Conservation (phyloP, 495 filamentous ascomycete genomes). For the Tetracladium setigerum region DNA sequence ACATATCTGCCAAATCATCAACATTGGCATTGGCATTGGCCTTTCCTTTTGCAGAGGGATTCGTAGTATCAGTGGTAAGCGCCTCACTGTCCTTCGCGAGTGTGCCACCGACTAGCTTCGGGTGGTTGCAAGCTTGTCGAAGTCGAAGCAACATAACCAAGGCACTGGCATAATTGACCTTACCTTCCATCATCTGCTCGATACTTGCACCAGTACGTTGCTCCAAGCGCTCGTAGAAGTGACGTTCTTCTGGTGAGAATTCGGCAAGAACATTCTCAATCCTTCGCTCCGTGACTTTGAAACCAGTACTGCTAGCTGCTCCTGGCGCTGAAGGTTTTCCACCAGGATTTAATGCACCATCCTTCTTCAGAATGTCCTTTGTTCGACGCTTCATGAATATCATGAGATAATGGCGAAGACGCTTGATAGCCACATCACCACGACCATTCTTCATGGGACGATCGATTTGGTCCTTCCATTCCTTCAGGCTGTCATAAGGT, state of each 20-base stretch:
- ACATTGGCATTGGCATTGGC: constrained; percentile 43
- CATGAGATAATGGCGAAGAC: constrained; percentile 74
- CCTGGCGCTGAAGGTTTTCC: constrained; percentile 43
- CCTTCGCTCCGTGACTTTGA: constrained; percentile 82
- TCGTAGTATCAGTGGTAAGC: constrained; percentile 51
- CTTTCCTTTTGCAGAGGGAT: constrained; percentile 36
- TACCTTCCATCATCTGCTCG: constrained; percentile 75
- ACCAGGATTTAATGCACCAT: constrained; percentile 65
- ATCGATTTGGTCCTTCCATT: constrained; percentile 87
- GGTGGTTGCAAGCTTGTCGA: constrained; percentile 91
- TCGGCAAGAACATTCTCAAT: constrained; percentile 72
- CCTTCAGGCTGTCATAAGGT: constrained; percentile 72
- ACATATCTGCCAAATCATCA: constrained; percentile 77
- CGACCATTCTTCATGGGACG: constrained; percentile 76
- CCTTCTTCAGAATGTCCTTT: constrained; percentile 87
- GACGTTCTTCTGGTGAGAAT: constrained; percentile 71
- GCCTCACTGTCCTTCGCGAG: constrained; percentile 84
- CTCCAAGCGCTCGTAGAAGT: constrained; percentile 81
- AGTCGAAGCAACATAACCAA: constrained; percentile 83
- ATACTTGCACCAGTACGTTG: constrained; percentile 76
- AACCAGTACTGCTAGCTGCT: constrained; percentile 46
- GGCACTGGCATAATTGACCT: constrained; percentile 73
- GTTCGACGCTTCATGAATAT: constrained; percentile 96
- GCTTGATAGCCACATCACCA: constrained; percentile 80
- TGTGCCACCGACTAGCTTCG: constrained; percentile 74